Evolutionary conservation across 306 rosid species (phyloP).

Genomic region (Pyrus bretschneideri): DNA sequence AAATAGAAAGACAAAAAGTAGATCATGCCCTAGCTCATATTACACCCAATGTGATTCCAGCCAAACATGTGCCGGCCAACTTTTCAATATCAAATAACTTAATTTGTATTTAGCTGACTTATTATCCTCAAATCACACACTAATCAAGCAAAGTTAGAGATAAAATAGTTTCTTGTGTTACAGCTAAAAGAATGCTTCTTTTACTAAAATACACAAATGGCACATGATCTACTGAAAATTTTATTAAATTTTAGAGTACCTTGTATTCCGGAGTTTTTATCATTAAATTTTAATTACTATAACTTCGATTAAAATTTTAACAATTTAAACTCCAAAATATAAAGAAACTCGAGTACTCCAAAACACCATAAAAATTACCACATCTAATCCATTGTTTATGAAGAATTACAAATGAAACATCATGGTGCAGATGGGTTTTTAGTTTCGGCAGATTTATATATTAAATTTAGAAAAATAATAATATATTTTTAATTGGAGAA

Average conservation of each 20-base stretch:
- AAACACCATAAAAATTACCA: background rate
- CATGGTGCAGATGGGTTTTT: background rate
- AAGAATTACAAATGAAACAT: too few species aligned
- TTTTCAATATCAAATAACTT: background rate
- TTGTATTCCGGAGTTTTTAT: too few species aligned
- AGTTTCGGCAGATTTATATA: background rate
- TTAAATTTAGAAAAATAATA: background rate
- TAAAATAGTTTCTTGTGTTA: background rate
- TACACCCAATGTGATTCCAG: conserved; percentile 1
- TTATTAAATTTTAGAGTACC: too few species aligned
- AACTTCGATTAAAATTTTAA: too few species aligned
- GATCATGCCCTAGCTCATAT: background rate
- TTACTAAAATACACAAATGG: background rate
- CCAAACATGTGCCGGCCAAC: background rate
- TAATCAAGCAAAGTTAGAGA: background rate
- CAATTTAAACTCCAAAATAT: too few species aligned
- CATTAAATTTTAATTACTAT: too few species aligned
- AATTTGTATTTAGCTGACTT: background rate
- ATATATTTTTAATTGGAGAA: background rate
- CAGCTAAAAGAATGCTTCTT: background rate
- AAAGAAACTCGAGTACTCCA: too few species aligned
- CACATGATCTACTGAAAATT: too few species aligned
- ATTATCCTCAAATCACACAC: conserved; percentile 10
- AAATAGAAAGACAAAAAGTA: background rate
- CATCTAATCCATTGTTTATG: background rate